Evolutionary conservation across 176 grass and related monocot genomes (phyloP).

Genomic region (Saccharum officinarum): DNA sequence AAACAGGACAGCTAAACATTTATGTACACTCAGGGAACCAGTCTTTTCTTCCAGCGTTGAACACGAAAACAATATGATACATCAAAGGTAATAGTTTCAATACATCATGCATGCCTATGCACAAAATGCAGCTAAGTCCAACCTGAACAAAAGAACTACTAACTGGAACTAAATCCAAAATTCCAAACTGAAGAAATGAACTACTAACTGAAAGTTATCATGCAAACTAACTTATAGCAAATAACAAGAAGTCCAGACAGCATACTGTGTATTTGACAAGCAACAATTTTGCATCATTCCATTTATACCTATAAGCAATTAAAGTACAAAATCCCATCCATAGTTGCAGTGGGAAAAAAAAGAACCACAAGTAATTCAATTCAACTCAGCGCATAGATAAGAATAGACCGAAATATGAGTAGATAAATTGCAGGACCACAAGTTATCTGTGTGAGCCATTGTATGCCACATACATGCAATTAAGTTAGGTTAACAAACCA

Average conservation of each 20-base stretch:
- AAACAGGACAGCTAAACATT: neutral
- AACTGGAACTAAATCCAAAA: neutral
- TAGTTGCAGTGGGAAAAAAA: neutral
- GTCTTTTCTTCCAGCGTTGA: neutral
- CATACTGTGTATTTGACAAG: neutral
- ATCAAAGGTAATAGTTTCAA: neutral
- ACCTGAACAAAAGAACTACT: neutral
- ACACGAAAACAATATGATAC: neutral
- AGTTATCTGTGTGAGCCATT: neutral
- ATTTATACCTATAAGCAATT: neutral
- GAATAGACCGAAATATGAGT: neutral
- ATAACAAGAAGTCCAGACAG: neutral
- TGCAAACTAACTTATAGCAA: neutral
- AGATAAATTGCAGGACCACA: neutral
- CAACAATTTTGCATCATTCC: neutral
- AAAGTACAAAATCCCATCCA: neutral
- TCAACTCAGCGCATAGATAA: neutral
- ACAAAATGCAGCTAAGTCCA: slow-evolving; percentile 1
- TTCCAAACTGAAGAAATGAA: neutral
- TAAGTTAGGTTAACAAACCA: slow-evolving; percentile 9
- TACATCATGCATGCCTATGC: neutral
- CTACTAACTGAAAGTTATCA: neutral
- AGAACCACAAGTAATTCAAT: neutral
- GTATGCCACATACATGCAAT: neutral
- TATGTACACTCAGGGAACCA: neutral